Evolutionary conservation across 208 protist species (phyloP).

Genomic region (Ichthyophonus hoferi): DNA sequence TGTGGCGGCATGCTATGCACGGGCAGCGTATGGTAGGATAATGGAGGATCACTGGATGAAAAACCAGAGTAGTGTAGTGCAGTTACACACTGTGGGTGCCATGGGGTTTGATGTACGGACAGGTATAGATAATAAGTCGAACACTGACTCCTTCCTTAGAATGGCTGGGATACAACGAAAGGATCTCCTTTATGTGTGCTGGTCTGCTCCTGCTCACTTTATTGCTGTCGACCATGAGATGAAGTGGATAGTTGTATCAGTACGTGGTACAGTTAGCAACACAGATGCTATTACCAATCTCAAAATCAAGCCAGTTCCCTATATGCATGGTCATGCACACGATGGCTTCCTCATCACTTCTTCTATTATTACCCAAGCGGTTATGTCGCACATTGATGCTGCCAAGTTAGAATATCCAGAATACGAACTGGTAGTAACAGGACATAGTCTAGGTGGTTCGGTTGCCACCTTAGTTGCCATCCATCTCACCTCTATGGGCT

Average conservation of each 20-base stretch:
- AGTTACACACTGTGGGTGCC: not conserved
- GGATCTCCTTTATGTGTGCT: not conserved
- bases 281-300: not conserved
- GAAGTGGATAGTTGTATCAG: not conserved
- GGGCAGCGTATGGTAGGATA: not conserved
- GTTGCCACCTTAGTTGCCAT: not conserved
- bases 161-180: not conserved
- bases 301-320: not conserved
- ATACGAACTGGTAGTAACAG: not conserved
- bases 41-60: not conserved
- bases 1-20: not conserved
- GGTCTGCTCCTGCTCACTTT: not conserved
- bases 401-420: not conserved
- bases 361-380: not conserved
- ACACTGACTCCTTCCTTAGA: not conserved
- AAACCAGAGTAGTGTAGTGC: not conserved
- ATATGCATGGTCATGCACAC: not conserved
- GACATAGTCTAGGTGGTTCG: not conserved
- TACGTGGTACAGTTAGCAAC: not conserved
- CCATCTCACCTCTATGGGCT: not conserved
- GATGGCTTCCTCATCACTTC: not conserved
- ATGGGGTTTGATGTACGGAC: not conserved
- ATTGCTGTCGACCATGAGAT: not conserved
- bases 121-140: not conserved
- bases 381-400: not conserved